These are phyloP conservation scores for Rosa rugosa DNA, from an alignment of 306 rosid species.

Conservation along the genomic window DNA sequence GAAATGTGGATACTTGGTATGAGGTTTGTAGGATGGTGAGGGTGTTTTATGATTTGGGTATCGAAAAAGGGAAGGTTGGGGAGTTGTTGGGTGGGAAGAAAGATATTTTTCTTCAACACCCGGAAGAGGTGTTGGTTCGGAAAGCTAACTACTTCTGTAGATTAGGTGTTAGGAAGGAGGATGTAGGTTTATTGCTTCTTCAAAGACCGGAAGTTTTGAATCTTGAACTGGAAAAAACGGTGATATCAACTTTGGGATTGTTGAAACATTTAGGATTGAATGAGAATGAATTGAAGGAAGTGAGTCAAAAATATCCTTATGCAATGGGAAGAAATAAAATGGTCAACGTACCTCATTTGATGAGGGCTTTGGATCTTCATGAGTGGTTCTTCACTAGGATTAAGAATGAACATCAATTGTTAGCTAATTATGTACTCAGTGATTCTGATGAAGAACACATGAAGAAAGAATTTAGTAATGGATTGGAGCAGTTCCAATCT, in stretches of 20 bases:
- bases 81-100: slow-evolving; percentile 48
- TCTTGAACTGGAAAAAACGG: slow-evolving; percentile 43
- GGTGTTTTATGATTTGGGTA: slow-evolving; percentile 60
- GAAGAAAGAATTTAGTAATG: slow-evolving; percentile 32
- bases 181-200: slow-evolving; percentile 52
- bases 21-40: slow-evolving; percentile 55
- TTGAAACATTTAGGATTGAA: slow-evolving; percentile 58
- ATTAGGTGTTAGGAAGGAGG: slow-evolving; percentile 52
- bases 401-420: slow-evolving; percentile 46
- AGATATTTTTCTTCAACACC: slow-evolving; percentile 42
- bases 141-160: slow-evolving; percentile 50
- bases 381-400: slow-evolving; percentile 64
- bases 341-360: slow-evolving; percentile 62
- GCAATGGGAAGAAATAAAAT: slow-evolving; percentile 58
- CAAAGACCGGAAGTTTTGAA: slow-evolving; percentile 46
- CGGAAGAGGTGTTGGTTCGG: slow-evolving; percentile 45
- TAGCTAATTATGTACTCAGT: slow-evolving; percentile 37
- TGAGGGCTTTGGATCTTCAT: slow-evolving; percentile 67
- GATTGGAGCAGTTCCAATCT: slow-evolving; percentile 42
- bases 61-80: slow-evolving; percentile 40
- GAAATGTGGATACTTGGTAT: slow-evolving; percentile 57
- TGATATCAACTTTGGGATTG: slow-evolving; percentile 52
- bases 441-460: slow-evolving; percentile 43
- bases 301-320: slow-evolving; percentile 39
- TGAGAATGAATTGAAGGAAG: slow-evolving; percentile 26